phyloP scores from a whole-genome alignment of 306 rosid species.

The Rosa persica region DNA sequence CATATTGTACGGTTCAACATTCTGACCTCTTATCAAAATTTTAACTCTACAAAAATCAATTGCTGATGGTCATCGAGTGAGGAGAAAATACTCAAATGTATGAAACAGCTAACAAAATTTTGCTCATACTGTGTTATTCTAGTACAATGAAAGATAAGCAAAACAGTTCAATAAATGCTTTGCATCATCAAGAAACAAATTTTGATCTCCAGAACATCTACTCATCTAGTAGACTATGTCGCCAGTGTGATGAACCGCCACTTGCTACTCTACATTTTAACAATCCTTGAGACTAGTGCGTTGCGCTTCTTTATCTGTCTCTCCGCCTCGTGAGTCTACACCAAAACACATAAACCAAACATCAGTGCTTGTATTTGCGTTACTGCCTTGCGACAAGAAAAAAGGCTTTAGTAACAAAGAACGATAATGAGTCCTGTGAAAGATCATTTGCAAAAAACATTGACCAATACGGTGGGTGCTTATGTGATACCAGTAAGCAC shows the following conservation, averaged over 20 bases:
- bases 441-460: background rate
- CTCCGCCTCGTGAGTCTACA: slow-evolving; percentile 23
- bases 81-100: slow-evolving; percentile 15
- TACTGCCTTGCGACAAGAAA: background rate
- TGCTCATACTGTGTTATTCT: slow-evolving; percentile 20
- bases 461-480: background rate
- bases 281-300: slow-evolving; percentile 11
- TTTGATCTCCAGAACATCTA: slow-evolving; percentile 14
- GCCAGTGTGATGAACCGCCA: slow-evolving; percentile 14
- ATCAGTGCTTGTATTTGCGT: slow-evolving; percentile 27
- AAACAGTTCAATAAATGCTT: slow-evolving; percentile 17
- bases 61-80: slow-evolving; percentile 20
- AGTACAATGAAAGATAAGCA: slow-evolving; percentile 12
- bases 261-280: slow-evolving; percentile 30
- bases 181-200: slow-evolving; percentile 36
- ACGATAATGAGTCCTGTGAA: background rate
- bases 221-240: slow-evolving; percentile 25
- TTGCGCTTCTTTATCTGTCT: slow-evolving; percentile 20
- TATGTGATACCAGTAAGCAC: background rate
- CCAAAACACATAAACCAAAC: slow-evolving; percentile 23
- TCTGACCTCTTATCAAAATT: background rate
- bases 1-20: background rate
- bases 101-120: slow-evolving; percentile 16
- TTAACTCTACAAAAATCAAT: slow-evolving; percentile 17
- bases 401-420: background rate